Evolutionary conservation across 331 rosid species (phyloP).

Genomic region (Quercus tomentella): DNA sequence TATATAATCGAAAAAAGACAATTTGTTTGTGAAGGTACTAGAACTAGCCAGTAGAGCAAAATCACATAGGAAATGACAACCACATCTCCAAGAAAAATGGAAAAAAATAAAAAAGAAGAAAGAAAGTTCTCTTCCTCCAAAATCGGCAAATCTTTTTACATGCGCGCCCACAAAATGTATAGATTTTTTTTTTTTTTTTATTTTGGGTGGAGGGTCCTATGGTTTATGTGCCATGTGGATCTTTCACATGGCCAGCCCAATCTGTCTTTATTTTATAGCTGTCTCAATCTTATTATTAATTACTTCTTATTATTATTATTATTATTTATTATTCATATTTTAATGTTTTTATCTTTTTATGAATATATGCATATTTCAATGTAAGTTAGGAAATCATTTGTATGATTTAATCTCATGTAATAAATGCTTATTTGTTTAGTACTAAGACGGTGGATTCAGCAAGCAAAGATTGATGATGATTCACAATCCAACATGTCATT

Average conservation of each 20-base stretch:
- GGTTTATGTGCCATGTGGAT: conserved; percentile 42
- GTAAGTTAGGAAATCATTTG: not conserved
- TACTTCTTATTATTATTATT: not conserved
- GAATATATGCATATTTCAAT: conserved; percentile 1
- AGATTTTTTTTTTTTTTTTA: not conserved
- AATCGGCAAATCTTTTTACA: too few relatives aligned
- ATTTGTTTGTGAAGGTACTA: not conserved
- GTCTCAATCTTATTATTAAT: not conserved
- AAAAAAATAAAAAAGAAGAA: too few relatives aligned
- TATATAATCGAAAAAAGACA: not conserved
- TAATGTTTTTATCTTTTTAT: too few relatives aligned
- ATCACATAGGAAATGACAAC: conserved; percentile 28
- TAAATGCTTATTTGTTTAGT: not conserved
- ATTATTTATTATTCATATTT: too few relatives aligned
- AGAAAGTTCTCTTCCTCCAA: too few relatives aligned
- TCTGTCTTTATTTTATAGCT: not conserved
- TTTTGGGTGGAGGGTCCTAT: conserved; percentile 20
- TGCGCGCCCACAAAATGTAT: too few relatives aligned
- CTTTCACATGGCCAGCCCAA: conserved; percentile 68
- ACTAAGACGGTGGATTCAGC: not conserved
- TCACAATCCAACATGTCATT: too few relatives aligned
- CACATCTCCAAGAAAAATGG: conserved; percentile 34
- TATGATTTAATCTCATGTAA: not conserved
- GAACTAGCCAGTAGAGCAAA: conserved; percentile 9
- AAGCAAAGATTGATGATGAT: too few relatives aligned